Evolutionary conservation across 257 asterid species (phyloP).

Genomic region (Solanum phureja): DNA sequence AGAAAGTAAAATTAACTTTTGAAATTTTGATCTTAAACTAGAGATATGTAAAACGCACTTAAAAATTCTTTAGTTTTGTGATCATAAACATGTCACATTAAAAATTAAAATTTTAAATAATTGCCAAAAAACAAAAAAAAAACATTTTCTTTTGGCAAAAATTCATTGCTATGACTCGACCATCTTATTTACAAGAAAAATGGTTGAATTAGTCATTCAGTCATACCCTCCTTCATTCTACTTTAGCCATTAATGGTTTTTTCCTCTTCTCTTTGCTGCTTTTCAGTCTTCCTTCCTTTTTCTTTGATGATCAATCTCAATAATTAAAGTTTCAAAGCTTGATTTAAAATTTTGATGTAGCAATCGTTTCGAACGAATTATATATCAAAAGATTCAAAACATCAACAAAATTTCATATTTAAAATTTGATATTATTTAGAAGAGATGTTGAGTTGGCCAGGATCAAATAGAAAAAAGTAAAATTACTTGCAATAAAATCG

Average conservation of each 20-base stretch:
- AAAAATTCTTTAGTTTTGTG: rapidly evolving
- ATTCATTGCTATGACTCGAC: background rate
- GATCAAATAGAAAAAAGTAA: too few relatives aligned
- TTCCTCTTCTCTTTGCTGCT: background rate
- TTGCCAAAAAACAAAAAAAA: background rate
- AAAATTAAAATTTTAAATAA: too few relatives aligned
- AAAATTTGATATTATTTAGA: background rate
- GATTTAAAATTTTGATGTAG: too few relatives aligned
- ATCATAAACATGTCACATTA: background rate
- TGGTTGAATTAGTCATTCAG: background rate
- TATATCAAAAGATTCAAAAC: too few relatives aligned
- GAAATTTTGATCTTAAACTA: rapidly evolving
- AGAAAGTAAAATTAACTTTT: rapidly evolving
- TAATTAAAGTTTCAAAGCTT: background rate
- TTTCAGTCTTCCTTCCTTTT: too few relatives aligned
- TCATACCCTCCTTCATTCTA: background rate
- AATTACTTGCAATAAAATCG: too few relatives aligned
- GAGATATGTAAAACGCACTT: too few relatives aligned
- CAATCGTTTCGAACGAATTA: background rate
- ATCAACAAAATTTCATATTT: background rate
- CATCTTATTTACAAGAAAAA: too few relatives aligned
- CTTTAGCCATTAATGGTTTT: background rate
- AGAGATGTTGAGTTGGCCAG: background rate
- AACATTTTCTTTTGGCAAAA: background rate
- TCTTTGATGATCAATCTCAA: background rate